Percentiles rank a stretch among this genome's conserved stretches.
Evolutionary conservation across 2,329 filamentous ascomycete genomes (phyloP).

Genomic region (Coniochaeta sp.): DNA sequence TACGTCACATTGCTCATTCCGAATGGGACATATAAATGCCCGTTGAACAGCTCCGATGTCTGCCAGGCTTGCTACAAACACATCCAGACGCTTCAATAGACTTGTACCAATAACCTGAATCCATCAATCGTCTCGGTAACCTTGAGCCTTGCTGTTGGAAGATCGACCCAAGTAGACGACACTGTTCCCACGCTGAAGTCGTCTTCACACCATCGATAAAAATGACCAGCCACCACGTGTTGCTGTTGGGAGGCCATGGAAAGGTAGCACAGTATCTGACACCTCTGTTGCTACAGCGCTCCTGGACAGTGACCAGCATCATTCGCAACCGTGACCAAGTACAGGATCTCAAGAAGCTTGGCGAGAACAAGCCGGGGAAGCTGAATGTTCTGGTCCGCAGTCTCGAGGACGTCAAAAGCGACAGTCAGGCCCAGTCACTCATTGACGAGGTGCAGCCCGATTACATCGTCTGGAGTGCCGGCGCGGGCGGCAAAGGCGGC

Average conservation of each 20-base stretch:
- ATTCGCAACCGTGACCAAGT: slow-evolving; percentile 67
- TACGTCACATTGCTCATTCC: neutral
- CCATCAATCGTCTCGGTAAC: too few relatives aligned
- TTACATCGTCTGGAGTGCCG: slow-evolving; percentile 63
- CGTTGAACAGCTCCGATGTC: too few relatives aligned
- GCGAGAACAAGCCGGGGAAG: slow-evolving; percentile 45
- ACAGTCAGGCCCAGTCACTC: slow-evolving; percentile 53
- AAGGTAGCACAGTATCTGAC: slow-evolving; percentile 70
- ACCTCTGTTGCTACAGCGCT: slow-evolving; percentile 63
- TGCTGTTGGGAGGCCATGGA: slow-evolving; percentile 76
- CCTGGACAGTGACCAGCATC: slow-evolving; percentile 71
- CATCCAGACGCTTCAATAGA: too few relatives aligned
- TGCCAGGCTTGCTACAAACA: too few relatives aligned
- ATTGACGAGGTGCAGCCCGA: slow-evolving; percentile 54
- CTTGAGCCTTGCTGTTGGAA: too few relatives aligned
- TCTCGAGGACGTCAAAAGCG: slow-evolving; percentile 61
- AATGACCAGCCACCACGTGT: slow-evolving; percentile 42
- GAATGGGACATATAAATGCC: neutral
- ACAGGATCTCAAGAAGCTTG: slow-evolving; percentile 53
- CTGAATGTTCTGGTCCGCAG: slow-evolving; percentile 63
- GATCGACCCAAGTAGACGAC: too few relatives aligned
- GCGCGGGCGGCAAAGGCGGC: slow-evolving; percentile 56
- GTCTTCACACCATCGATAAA: neutral
- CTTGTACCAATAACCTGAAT: too few relatives aligned
- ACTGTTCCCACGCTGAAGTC: too few relatives aligned